Conservation (phyloP, 192 early-diverging fungal genomes). For the Lobosporangium transversale region DNA sequence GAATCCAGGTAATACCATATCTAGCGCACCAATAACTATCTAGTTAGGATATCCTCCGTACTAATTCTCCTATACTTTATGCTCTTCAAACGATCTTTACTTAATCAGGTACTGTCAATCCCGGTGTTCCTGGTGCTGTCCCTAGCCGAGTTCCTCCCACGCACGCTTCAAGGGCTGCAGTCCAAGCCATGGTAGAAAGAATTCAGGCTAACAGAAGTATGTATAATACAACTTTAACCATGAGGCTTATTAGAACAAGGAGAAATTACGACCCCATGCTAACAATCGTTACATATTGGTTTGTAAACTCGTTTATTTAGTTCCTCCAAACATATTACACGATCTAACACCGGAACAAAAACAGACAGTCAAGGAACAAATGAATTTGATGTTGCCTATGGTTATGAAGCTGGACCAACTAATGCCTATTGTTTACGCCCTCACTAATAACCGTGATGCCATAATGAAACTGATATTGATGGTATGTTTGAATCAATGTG, state of each 20-base stretch:
- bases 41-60: not conserved
- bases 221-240: too few relatives aligned
- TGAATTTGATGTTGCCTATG: constrained; percentile 55
- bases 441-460: constrained; percentile 58
- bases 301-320: too few relatives aligned
- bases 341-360: constrained; percentile 56
- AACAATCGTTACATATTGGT: too few relatives aligned
- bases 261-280: too few relatives aligned
- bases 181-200: constrained; percentile 52
- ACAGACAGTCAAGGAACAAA: constrained; percentile 51
- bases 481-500: too few relatives aligned
- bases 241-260: too few relatives aligned
- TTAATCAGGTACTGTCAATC: constrained; percentile 5
- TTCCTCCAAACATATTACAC: constrained; percentile 28
- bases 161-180: constrained; percentile 35
- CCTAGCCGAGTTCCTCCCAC: constrained; percentile 15
- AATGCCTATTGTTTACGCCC: constrained; percentile 59
- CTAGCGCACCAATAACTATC: not conserved
- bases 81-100: not conserved
- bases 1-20: constrained; percentile 3
- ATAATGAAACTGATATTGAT: constrained; percentile 59
- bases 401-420: constrained; percentile 59
- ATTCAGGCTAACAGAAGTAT: constrained; percentile 53
- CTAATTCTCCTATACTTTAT: not conserved
- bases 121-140: constrained; percentile 1